A percentile compares a stretch with the other conserved stretches of the same genome.
phyloP scores from a whole-genome alignment of 2,329 filamentous ascomycete genomes.

The Penicillium sp. region DNA sequence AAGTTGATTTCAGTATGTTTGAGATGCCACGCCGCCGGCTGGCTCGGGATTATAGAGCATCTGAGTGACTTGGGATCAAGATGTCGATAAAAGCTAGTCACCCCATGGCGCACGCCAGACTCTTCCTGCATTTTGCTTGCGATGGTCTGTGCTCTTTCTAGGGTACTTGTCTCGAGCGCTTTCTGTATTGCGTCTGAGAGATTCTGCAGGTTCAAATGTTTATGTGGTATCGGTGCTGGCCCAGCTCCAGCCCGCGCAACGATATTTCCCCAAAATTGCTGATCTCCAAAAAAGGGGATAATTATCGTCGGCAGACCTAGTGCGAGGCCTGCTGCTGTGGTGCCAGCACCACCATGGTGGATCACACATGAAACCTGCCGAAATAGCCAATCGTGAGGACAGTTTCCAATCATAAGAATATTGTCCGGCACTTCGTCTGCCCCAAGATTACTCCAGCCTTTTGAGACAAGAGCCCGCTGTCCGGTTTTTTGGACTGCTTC shows the following conservation, averaged over 20 bases:
- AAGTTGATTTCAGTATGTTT: conserved; percentile 68
- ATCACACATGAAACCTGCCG: conserved; percentile 76
- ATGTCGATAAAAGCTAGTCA: conserved; percentile 68
- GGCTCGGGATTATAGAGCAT: conserved; percentile 69
- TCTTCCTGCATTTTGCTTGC: conserved; percentile 69
- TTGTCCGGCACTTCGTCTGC: conserved; percentile 70
- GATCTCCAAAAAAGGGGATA: conserved; percentile 33
- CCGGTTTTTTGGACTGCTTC: conserved; percentile 69
- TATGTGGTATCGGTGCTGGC: conserved; percentile 69
- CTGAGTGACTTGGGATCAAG: conserved; percentile 67
- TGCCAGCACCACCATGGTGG: conserved; percentile 1
- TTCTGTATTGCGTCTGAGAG: conserved; percentile 66
- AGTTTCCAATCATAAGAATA: conserved; percentile 81
- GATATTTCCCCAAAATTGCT: conserved; percentile 82
- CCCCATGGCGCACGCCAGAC: conserved; percentile 63
- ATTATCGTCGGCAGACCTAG: too few species aligned
- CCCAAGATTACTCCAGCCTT: conserved; percentile 82
- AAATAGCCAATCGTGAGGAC: conserved; percentile 87
- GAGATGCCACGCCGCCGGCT: conserved; percentile 73
- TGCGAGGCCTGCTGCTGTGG: too few species aligned
- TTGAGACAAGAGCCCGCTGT: conserved; percentile 77
- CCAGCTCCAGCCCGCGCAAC: conserved; percentile 71
- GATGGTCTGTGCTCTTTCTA: conserved; percentile 58
- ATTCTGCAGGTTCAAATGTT: conserved; percentile 66
- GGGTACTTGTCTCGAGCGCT: conserved; percentile 63